Base-by-base conservation (phyloP, 1,284 basidiomycete species). In the Ustanciosporium gigantosporum region DNA sequence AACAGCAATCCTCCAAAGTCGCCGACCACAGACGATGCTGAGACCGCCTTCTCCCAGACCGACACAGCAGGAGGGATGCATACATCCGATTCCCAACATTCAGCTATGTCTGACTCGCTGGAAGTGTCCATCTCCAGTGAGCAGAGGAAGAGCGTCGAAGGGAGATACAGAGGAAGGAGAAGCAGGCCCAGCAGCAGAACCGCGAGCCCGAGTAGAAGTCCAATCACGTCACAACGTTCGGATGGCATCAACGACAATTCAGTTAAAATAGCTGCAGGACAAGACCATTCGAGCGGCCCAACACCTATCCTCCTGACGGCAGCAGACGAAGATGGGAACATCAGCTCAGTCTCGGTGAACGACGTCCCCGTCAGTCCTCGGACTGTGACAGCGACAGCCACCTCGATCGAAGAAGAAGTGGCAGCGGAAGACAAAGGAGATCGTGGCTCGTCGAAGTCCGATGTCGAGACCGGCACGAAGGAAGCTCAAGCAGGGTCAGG, bases 291-390 rank as follows among this genome's bases (percentile, higher is more conserved):
- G 4, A n/a, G 20, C 36, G 23, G 17, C 22, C 22, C 41, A 3
- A 36, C 59, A 6, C 59, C 59, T 14, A 34, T 48, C 1, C 19
- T 62, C 31, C 36, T 62, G 2, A n/a, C n/a, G n/a, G 41, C 59
- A 19, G 44, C 51, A n/a, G 59, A 62, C 20, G 59, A 62, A 22
- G 24, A 62, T 16, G 59, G 59, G 15, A 62, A 56, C 52, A 56
- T 62, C 38, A 56, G 52, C 25, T n/a, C n/a, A n/a, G n/a, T n/a
- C n/a, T 35, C 56, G 17, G 46, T 55, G 1, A 27, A 52, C 3
- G 41, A 56, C 19, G 6, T 44, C 11, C 52, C 51, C 27, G 27
- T 29, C 27, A 29, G 27, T 29, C 27, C 27, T 11, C 27, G 27
- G 11, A 29, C 27, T 29, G 11, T 29, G 11, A 11, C 27, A 9